Evolutionary conservation across 2,329 filamentous ascomycete species (phyloP).

Genomic region (Colletotrichum spaethianum): DNA sequence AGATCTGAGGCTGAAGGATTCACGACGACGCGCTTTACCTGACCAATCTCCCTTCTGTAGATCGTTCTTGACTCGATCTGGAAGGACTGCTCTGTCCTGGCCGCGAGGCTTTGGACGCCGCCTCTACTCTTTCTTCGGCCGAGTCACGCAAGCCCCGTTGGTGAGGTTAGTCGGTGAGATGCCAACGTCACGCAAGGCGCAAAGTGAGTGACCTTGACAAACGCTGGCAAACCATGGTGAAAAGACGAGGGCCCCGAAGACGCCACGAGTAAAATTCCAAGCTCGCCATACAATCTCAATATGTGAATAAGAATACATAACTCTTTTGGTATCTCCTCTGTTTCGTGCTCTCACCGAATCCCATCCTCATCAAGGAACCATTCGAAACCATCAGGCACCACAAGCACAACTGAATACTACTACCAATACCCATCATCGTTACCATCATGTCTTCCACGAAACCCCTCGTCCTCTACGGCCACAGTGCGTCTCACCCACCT

Average conservation of each 20-base stretch:
- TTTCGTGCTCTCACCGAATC: not conserved
- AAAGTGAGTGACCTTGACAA: not conserved
- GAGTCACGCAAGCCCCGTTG: too few relatives aligned
- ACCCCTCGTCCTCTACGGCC: conserved; percentile 16
- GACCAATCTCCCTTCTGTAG: too few relatives aligned
- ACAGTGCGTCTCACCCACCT: not conserved
- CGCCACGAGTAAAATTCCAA: not conserved
- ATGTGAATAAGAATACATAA: not conserved
- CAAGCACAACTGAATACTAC: too few relatives aligned
- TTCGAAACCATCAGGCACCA: too few relatives aligned
- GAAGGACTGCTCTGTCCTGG: not conserved
- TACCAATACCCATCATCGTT: not conserved
- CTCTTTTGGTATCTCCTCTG: not conserved
- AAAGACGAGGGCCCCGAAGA: not conserved
- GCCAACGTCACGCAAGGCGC: not conserved
- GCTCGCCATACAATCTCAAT: not conserved
- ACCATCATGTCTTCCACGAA: not conserved
- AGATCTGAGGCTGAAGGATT: too few relatives aligned
- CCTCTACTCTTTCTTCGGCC: too few relatives aligned
- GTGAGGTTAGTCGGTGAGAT: not conserved
- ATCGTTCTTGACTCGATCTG: not conserved
- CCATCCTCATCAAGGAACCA: not conserved
- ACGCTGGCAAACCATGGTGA: not conserved
- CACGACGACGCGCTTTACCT: too few relatives aligned
- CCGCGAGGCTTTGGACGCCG: not conserved